Conservation (phyloP, 345 rosid species). For the Citrus sinensis region DVS_A1.0 CM039162.1:29311501-29312000, state of each 20-base stretch:
- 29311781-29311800: constrained; percentile 48
- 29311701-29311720: constrained; percentile 67
- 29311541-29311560: constrained; percentile 23
- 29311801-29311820: constrained; percentile 42
- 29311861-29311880: constrained; percentile 91
- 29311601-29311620: constrained; percentile 16
- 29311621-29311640: constrained; percentile 4
- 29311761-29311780: constrained; percentile 33
- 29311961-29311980: neutral
- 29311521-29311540: constrained; percentile 28
- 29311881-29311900: constrained; percentile 77
- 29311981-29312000: neutral
- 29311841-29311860: constrained; percentile 70
- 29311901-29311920: constrained; percentile 52
- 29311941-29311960: neutral
- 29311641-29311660: constrained; percentile 73
- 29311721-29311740: constrained; percentile 25
- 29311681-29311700: constrained; percentile 80
- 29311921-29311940: neutral
- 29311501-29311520: constrained; percentile 24
- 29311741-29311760: constrained; percentile 40
- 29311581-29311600: neutral
- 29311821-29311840: constrained; percentile 82
- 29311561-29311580: neutral
- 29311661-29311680: constrained; percentile 51